phyloP scores from a whole-genome alignment of 2,329 filamentous ascomycete species.

The Penicillium sp. region DNA sequence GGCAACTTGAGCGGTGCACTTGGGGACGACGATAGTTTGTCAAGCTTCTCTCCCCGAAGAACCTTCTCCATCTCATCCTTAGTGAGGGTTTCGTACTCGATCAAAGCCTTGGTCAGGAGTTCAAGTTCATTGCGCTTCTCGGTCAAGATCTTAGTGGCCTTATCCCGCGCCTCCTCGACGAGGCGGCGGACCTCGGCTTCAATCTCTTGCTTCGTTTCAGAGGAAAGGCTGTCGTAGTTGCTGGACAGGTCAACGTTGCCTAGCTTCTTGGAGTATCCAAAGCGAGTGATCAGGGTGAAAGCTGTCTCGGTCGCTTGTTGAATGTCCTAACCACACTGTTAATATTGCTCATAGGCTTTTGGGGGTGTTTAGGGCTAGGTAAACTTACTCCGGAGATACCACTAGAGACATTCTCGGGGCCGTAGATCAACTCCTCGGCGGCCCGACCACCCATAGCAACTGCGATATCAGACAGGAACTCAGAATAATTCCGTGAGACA shows the following conservation, averaged over 20 bases:
- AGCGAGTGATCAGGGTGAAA: conserved; percentile 83
- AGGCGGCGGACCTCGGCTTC: conserved; percentile 86
- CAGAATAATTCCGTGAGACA: conserved; percentile 82
- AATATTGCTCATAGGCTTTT: neutral
- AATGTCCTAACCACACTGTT: conserved; percentile 66
- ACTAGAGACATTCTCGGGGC: conserved; percentile 86
- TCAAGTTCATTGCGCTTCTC: conserved; percentile 84
- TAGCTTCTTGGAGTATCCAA: conserved; percentile 85
- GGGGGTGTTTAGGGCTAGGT: neutral
- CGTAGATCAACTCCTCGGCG: conserved; percentile 87
- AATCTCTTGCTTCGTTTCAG: conserved; percentile 83
- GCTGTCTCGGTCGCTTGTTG: conserved; percentile 79
- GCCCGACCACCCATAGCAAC: conserved; percentile 84
- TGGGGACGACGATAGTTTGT: conserved; percentile 63
- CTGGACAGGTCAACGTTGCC: conserved; percentile 87
- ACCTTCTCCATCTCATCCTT: conserved; percentile 90
- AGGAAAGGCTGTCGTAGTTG: conserved; percentile 80
- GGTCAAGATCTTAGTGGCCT: conserved; percentile 72
- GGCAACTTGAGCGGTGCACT: conserved; percentile 69
- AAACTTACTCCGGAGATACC: conserved; percentile 75
- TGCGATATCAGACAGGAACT: conserved; percentile 80
- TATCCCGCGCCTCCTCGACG: conserved; percentile 78
- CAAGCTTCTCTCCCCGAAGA: conserved; percentile 80
- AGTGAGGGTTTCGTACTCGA: conserved; percentile 92
- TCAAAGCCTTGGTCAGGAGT: conserved; percentile 80